A percentile compares a stretch with the other conserved stretches of the same genome.
phyloP scores from a whole-genome alignment of 768 basidiomycete genomes.

The Dentipellis sp. region DNA sequence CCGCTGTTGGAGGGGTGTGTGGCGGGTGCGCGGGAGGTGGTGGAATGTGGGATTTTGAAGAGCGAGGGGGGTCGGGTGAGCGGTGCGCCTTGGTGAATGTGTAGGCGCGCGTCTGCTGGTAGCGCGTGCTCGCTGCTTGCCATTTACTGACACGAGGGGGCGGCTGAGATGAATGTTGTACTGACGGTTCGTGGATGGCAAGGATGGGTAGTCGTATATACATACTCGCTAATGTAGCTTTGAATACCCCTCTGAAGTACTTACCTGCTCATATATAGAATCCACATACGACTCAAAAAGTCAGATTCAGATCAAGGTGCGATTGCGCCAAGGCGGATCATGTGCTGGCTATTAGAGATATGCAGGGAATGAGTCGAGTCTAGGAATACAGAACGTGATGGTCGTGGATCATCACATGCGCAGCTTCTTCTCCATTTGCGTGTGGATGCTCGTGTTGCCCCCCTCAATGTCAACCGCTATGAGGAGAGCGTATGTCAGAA shows the following conservation, averaged over 20 bases:
- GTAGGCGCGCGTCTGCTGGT: not conserved
- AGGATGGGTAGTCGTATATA: not conserved
- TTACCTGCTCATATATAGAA: too few relatives aligned
- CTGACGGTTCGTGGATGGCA: not conserved
- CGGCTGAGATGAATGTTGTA: too few relatives aligned
- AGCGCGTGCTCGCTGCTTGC: not conserved
- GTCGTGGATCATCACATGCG: constrained; percentile 22
- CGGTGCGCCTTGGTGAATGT: constrained; percentile 6
- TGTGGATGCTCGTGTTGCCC: constrained; percentile 33
- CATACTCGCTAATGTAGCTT: too few relatives aligned
- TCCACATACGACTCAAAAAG: too few relatives aligned
- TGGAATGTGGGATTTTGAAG: constrained; percentile 19
- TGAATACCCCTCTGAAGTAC: too few relatives aligned
- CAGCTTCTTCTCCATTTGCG: constrained; percentile 39
- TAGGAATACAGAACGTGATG: not conserved
- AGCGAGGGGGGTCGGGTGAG: constrained; percentile 14
- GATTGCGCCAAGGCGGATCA: too few relatives aligned
- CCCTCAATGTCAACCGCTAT: constrained; percentile 22
- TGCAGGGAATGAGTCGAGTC: not conserved
- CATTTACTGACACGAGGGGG: too few relatives aligned
- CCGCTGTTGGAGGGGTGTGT: constrained; percentile 78
- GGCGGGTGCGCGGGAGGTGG: constrained; percentile 53
- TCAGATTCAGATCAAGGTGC: not conserved
- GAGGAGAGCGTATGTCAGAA: not conserved
- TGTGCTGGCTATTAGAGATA: too few relatives aligned